Conservation (phyloP, 108 stramenopile species). For the Phaeodactylum tricornutum region DNA sequence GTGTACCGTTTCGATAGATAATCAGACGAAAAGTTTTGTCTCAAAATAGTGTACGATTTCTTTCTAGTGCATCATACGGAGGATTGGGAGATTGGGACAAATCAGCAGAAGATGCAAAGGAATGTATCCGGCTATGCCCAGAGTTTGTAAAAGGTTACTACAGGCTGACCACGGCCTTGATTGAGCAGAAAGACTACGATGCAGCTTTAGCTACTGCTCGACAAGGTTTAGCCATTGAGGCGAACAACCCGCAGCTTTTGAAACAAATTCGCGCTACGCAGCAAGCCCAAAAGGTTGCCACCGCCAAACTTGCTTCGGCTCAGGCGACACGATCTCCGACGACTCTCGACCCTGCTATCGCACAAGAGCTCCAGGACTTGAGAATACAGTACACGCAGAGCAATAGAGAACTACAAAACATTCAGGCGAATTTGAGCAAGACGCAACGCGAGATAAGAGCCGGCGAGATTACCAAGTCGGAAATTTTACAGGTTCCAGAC, state of each 20-base stretch:
- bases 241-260: conserved; percentile 66
- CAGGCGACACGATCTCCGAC: not conserved
- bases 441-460: conserved; percentile 51
- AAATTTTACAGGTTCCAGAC: conserved; percentile 46
- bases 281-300: conserved; percentile 22
- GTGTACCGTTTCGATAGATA: conserved; percentile 9
- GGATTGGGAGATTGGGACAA: conserved; percentile 57
- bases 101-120: conserved; percentile 77
- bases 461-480: conserved; percentile 48
- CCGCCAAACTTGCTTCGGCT: not conserved
- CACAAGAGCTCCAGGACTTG: conserved; percentile 75
- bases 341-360: conserved; percentile 20
- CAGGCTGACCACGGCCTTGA: conserved; percentile 76
- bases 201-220: conserved; percentile 65
- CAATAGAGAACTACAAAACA: conserved; percentile 60
- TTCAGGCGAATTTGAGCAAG: conserved; percentile 43
- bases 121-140: conserved; percentile 82
- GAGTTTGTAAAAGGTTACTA: conserved; percentile 89
- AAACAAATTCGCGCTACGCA: conserved; percentile 63
- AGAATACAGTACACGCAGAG: conserved; percentile 56
- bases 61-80: conserved; percentile 70
- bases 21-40: not conserved
- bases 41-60: too few relatives aligned
- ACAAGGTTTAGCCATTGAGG: conserved; percentile 68
- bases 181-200: conserved; percentile 68